Evolutionary conservation across 2,329 filamentous ascomycete species (phyloP).

Genomic region (Epicoccum sorghinum): DNA sequence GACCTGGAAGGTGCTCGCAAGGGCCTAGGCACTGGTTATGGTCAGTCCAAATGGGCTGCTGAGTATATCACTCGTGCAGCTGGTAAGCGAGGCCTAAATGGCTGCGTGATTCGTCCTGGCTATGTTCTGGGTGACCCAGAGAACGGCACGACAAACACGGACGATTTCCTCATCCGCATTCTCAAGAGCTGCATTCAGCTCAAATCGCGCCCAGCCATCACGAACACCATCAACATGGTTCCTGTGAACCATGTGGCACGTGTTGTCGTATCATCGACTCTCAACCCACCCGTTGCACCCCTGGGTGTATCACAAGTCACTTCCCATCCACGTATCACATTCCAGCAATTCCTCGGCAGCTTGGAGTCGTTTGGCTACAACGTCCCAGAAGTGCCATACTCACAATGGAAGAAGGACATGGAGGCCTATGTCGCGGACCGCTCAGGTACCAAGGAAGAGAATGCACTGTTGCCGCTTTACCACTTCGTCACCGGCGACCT

Average conservation of each 20-base stretch:
- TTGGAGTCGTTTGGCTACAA: constrained; percentile 76
- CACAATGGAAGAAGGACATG: constrained; percentile 70
- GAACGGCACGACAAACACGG: constrained; percentile 74
- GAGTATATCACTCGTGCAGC: constrained; percentile 78
- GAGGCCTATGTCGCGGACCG: constrained; percentile 68
- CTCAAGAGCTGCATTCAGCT: constrained; percentile 88
- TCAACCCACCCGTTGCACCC: constrained; percentile 64
- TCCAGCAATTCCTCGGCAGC: constrained; percentile 76
- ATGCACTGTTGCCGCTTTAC: constrained; percentile 73
- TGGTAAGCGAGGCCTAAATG: constrained; percentile 74
- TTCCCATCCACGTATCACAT: constrained; percentile 75
- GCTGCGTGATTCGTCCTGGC: constrained; percentile 79
- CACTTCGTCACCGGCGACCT: constrained; percentile 75
- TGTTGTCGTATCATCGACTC: constrained; percentile 76
- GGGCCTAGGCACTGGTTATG: constrained; percentile 85
- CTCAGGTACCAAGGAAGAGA: constrained; percentile 66
- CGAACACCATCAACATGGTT: constrained; percentile 87
- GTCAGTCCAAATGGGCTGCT: constrained; percentile 86
- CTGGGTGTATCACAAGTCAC: constrained; percentile 78
- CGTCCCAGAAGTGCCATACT: constrained; percentile 70
- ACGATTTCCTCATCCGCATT: constrained; percentile 89
- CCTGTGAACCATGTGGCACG: constrained; percentile 83
- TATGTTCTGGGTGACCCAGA: constrained; percentile 79
- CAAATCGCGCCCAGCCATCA: constrained; percentile 72
- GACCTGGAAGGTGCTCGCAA: constrained; percentile 76